A percentile compares a stretch with the other conserved stretches of the same genome.
Evolutionary conservation across 345 rosid genomes (phyloP).

Genomic region (Gossypium rotundifolium): DNA sequence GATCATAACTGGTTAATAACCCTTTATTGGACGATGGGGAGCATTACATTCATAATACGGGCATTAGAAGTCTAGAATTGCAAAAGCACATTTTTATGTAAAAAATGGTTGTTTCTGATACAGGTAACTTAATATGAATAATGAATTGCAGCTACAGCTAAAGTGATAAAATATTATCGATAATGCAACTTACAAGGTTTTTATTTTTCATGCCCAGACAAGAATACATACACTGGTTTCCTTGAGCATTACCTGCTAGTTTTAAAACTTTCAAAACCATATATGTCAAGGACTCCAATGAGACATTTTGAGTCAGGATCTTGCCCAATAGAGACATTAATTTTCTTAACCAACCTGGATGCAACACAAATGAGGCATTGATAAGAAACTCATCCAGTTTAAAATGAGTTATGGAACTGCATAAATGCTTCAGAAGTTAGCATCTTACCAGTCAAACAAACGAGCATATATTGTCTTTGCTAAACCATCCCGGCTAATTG

Average conservation of each 20-base stretch:
- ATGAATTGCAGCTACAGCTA: neutral
- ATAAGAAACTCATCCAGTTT: slow-evolving; percentile 2
- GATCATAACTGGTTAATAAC: neutral
- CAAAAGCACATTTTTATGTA: neutral
- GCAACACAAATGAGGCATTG: slow-evolving; percentile 3
- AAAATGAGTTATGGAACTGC: neutral
- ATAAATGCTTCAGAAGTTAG: slow-evolving; percentile 5
- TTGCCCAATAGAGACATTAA: slow-evolving; percentile 68
- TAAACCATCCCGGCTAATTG: slow-evolving; percentile 80
- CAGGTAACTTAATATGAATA: neutral
- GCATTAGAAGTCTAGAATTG: neutral
- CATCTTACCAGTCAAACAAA: slow-evolving; percentile 73
- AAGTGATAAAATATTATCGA: neutral
- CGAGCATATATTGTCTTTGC: slow-evolving; percentile 87
- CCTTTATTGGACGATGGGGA: neutral
- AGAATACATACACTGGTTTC: neutral
- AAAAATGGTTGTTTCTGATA: neutral
- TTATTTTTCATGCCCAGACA: slow-evolving; percentile 1
- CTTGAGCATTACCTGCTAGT: slow-evolving; percentile 58
- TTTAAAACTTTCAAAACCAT: slow-evolving; percentile 90
- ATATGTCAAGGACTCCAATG: slow-evolving; percentile 88
- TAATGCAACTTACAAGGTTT: neutral
- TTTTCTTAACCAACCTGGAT: slow-evolving; percentile 79
- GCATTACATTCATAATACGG: neutral
- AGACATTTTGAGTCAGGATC: slow-evolving; percentile 55